Conservation (phyloP, 306 rosid species). For the Quercus mongolica region DNA sequence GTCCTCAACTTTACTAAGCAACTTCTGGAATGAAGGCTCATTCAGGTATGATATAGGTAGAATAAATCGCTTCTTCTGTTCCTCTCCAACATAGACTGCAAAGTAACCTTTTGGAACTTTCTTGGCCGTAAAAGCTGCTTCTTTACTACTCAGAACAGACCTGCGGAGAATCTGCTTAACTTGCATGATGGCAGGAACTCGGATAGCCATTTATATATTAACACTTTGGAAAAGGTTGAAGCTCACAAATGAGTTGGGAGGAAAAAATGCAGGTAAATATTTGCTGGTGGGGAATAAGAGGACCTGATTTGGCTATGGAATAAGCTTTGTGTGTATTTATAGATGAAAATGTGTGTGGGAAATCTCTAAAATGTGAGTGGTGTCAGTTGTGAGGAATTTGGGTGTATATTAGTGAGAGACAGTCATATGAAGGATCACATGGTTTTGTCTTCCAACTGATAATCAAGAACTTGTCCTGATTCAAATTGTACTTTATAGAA, state of each 20-base stretch:
- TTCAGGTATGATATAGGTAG: conserved; percentile 40
- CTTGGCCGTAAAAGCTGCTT: background rate
- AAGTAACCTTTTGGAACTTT: conserved; percentile 46
- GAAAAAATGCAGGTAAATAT: background rate
- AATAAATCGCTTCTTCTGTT: conserved; percentile 33
- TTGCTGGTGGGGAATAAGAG: background rate
- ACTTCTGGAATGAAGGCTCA: conserved; percentile 34
- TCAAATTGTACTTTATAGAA: background rate
- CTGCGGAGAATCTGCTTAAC: conserved; percentile 4
- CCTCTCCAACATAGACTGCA: conserved; percentile 52
- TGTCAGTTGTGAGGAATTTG: background rate
- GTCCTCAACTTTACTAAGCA: conserved; percentile 36
- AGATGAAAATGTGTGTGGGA: background rate
- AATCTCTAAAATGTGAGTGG: background rate
- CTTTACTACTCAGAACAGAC: background rate
- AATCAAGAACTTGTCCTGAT: background rate
- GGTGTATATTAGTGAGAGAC: background rate
- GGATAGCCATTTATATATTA: conserved; percentile 33
- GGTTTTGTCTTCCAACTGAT: background rate
- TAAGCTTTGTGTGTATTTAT: background rate
- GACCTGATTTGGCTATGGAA: conserved; percentile 18
- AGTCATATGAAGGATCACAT: background rate
- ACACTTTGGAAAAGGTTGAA: background rate
- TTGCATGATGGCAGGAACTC: conserved; percentile 18
- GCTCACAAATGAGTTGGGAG: background rate